Base-by-base conservation (phyloP, 192 early-diverging fungal genomes). In the Coemansia sp. region DNA sequence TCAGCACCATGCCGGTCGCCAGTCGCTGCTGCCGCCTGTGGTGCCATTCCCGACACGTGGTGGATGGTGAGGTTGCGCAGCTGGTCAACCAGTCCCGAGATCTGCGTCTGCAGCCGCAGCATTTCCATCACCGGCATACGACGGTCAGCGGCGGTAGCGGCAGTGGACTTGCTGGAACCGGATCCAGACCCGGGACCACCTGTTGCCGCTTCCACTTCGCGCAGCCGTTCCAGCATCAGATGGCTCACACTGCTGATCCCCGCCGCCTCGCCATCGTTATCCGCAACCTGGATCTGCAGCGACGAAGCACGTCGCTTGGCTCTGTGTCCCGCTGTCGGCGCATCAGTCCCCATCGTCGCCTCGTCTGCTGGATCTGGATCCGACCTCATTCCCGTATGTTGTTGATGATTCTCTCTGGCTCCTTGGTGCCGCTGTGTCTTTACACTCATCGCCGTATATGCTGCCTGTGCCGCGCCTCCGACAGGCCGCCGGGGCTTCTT, bases 21-120 rank as follows among this genome's bases (percentile, higher is more conserved):
- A 16, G 48, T 16, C 41, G 41, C 42, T 0, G 9, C 49, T 40
- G 41, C 40, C 36, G 56, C 21, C 42, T 55, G 13, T 3, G 72
- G 59, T 16, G 71, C 42, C 48, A 66, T 41, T 32, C 73, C 78
- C 0, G 80, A 73, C 26, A 54, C 72, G 11, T 62, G 64, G n/a
- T 62, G 61, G 37, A 82, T 71, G 7, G 80, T 82, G 5, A 82
- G 21, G 51, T 64, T 73, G 52, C 80, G 80, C 49, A 82, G 67
- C 68, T 77, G 71, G 46, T 73, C 75, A 1, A 82, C 75, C n/a
- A 82, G 69, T 5, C 49, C 45, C 5, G 80, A 74, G 15, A 82
- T 82, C 68, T 82, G 80, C 42, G 74, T 71, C 65, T 82, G 80
- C 68, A 82, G 62, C 45, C 80, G 40, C 40, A 82, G 71, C 80